These are phyloP conservation scores for Neoascochyta sp. DNA, from an alignment of 2,329 filamentous ascomycete species.

Conservation along the genomic window DNA sequence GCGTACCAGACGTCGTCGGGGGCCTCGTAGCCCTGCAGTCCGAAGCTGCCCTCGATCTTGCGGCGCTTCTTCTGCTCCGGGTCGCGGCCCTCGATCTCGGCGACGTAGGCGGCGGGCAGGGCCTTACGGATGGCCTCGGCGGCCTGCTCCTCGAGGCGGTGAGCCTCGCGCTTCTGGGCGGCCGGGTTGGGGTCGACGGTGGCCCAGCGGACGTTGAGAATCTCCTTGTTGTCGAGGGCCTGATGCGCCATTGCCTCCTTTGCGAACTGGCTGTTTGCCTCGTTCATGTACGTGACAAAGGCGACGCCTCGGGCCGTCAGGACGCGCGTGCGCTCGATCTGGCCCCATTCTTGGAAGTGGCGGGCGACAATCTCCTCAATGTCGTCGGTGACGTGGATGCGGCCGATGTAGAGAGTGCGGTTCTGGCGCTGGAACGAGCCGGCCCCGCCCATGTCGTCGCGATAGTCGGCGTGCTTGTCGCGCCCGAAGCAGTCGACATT, in stretches of 20 bases:
- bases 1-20: constrained; percentile 94
- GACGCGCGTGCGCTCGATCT: constrained; percentile 82
- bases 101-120: constrained; percentile 83
- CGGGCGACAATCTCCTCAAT: constrained; percentile 94
- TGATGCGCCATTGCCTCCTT: constrained; percentile 95
- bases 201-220: constrained; percentile 95
- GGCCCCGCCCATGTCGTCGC: constrained; percentile 97
- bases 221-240: constrained; percentile 82
- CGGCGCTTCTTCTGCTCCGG: constrained; percentile 82
- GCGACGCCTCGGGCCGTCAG: constrained; percentile 85
- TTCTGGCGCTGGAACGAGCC: constrained; percentile 93
- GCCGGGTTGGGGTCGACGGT: constrained; percentile 94
- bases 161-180: constrained; percentile 86
- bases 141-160: constrained; percentile 89
- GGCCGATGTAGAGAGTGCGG: constrained; percentile 85
- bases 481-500: constrained; percentile 94
- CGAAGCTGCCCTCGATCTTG: constrained; percentile 82
- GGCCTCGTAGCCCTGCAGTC: constrained; percentile 85
- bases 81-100: constrained; percentile 88
- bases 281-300: constrained; percentile 91
- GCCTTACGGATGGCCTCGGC: constrained; percentile 88
- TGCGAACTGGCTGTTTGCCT: constrained; percentile 48
- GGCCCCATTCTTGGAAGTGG: constrained; percentile 96
- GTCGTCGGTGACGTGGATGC: constrained; percentile 93
- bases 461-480: constrained; percentile 88